Evolutionary conservation across 2,329 filamentous ascomycete genomes (phyloP).

Genomic region (Ophiostoma tasmaniense): DNA sequence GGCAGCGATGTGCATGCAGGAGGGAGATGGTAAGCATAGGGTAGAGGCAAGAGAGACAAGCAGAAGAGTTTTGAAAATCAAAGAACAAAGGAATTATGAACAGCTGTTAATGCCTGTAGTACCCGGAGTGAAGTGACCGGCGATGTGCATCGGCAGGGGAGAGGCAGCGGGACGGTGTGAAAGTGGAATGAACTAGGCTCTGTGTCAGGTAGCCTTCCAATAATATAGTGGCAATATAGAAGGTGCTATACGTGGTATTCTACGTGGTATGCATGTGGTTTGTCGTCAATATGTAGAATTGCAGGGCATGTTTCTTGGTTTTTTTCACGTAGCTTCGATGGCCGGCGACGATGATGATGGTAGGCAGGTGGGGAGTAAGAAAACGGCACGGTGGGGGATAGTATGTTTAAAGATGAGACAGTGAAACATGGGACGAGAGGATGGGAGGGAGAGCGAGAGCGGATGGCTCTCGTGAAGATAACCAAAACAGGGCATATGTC

Average conservation of each 20-base stretch:
- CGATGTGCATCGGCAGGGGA: neutral
- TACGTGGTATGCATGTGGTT: neutral
- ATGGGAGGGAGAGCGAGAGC: neutral
- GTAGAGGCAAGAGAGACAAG: neutral
- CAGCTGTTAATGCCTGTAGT: neutral
- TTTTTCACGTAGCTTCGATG: neutral
- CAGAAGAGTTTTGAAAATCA: neutral
- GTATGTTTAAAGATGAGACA: neutral
- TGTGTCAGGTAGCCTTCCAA: neutral
- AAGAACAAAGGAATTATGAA: neutral
- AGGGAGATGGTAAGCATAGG: neutral
- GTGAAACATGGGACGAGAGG: neutral
- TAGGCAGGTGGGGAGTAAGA: neutral
- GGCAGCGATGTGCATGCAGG: neutral
- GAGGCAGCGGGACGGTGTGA: neutral
- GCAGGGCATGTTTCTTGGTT: neutral
- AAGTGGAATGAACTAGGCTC: neutral
- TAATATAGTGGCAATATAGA: neutral
- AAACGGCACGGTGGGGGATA: neutral
- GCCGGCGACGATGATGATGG: neutral
- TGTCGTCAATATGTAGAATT: neutral
- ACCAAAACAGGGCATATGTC: neutral
- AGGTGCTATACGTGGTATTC: slow-evolving; percentile 1
- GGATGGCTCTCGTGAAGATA: neutral
- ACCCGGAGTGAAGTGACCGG: neutral